Evolutionary conservation across 352 stramenopile species (phyloP).

Genomic region (Phytophthora ohioensis): DNA sequence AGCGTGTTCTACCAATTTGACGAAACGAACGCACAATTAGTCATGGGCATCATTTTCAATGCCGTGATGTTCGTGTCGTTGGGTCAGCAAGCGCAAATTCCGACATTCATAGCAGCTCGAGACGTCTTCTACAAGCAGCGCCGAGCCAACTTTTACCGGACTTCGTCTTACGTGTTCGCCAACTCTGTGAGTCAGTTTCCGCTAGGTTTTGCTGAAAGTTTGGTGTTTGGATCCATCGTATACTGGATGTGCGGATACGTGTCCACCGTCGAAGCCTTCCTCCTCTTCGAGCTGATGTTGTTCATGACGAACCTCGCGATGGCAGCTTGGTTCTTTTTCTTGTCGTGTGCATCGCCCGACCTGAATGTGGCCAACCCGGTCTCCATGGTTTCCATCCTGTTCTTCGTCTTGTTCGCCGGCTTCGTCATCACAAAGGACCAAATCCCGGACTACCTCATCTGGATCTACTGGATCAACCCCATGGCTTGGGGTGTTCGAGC

Average conservation of each 20-base stretch:
- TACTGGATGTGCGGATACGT: conserved; percentile 85
- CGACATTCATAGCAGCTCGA: conserved; percentile 66
- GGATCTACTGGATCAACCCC: conserved; percentile 42
- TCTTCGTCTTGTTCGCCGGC: conserved; percentile 34
- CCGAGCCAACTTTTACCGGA: conserved; percentile 80
- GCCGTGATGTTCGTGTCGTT: conserved; percentile 75
- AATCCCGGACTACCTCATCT: conserved; percentile 40
- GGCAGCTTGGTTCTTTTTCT: conserved; percentile 33
- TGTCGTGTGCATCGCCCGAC: conserved; percentile 24
- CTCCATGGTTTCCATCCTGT: conserved; percentile 28
- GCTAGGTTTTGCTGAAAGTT: conserved; percentile 50
- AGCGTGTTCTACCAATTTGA: conserved; percentile 56
- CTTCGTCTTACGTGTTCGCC: conserved; percentile 68
- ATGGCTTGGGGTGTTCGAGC: conserved; percentile 31
- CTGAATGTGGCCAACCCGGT: conserved; percentile 35
- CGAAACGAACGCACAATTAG: conserved; percentile 37
- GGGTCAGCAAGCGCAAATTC: conserved; percentile 69
- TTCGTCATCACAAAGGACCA: conserved; percentile 40
- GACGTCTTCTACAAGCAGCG: conserved; percentile 84
- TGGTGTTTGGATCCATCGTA: conserved; percentile 79
- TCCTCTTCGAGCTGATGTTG: conserved; percentile 52
- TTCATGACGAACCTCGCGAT: conserved; percentile 47
- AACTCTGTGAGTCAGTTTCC: conserved; percentile 46
- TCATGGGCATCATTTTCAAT: conserved; percentile 82
- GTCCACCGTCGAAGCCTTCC: conserved; percentile 25